These are phyloP conservation scores for Sugiyamaella novakii DNA, from an alignment of 1,139 yeast genomes.

Conservation along the genomic window DNA sequence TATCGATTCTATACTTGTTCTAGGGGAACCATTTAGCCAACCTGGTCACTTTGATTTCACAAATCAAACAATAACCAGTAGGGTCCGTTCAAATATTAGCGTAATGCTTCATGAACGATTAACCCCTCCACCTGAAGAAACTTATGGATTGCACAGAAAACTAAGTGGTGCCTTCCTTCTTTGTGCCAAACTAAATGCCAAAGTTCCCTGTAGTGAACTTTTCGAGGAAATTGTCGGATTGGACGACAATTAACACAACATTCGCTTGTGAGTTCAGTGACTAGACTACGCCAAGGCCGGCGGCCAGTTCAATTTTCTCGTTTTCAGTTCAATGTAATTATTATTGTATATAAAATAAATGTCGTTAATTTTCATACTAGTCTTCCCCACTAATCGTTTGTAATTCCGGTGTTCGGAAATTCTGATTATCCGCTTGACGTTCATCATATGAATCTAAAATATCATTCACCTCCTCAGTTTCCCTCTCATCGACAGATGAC, in stretches of 20 bases:
- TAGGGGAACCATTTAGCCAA: constrained; percentile 83
- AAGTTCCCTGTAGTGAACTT: constrained; percentile 77
- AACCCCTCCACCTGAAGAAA: constrained; percentile 98
- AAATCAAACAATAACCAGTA: constrained; percentile 86
- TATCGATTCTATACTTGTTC: constrained; percentile 82
- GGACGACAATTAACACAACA: neutral
- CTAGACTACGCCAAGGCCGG: too few relatives aligned
- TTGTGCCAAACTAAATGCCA: constrained; percentile 83
- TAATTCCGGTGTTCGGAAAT: constrained; percentile 2
- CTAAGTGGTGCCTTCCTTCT: constrained; percentile 90
- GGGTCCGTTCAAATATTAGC: constrained; percentile 83
- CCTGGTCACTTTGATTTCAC: constrained; percentile 68
- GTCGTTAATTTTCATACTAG: neutral
- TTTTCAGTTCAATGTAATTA: too few relatives aligned
- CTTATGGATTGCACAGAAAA: constrained; percentile 91
- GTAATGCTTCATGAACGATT: constrained; percentile 89
- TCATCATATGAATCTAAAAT: constrained; percentile 12
- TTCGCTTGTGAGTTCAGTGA: neutral
- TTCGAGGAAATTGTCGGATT: constrained; percentile 74
- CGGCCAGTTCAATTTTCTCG: too few relatives aligned
- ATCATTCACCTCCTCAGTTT: constrained; percentile 8
- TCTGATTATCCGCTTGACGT: neutral
- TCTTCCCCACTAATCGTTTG: neutral
- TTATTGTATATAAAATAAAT: neutral
- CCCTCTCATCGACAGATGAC: neutral